Evolutionary conservation across 2,329 filamentous ascomycete genomes (phyloP).

Genomic region (Gnomoniopsis smithogilvyi): DNA sequence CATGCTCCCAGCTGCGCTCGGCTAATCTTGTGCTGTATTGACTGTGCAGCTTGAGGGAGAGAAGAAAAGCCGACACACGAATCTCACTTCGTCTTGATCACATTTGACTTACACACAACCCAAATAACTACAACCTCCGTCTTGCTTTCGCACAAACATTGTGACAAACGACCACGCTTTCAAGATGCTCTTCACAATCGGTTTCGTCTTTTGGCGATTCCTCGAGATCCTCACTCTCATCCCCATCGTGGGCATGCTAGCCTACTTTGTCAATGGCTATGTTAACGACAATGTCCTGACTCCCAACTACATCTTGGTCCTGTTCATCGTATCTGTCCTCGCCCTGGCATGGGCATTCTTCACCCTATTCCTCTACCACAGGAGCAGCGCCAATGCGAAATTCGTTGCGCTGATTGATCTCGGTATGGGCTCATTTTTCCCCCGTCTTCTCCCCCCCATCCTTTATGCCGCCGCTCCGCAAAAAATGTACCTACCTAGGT

Average conservation of each 20-base stretch:
- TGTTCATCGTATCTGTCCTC: slow-evolving; percentile 66
- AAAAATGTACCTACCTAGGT: not conserved
- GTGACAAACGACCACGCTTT: slow-evolving; percentile 2
- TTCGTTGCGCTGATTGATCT: slow-evolving; percentile 61
- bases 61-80: not conserved
- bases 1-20: too few relatives aligned
- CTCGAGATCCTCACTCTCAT: slow-evolving; percentile 62
- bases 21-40: too few relatives aligned
- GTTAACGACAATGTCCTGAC: slow-evolving; percentile 54
- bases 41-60: too few relatives aligned
- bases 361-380: slow-evolving; percentile 66
- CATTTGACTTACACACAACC: too few relatives aligned
- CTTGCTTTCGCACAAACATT: too few relatives aligned
- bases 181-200: slow-evolving; percentile 60
- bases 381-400: slow-evolving; percentile 55
- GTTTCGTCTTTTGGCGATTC: slow-evolving; percentile 62
- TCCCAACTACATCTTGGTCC: slow-evolving; percentile 59
- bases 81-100: not conserved
- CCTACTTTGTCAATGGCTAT: slow-evolving; percentile 63
- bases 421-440: slow-evolving; percentile 17
- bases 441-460: not conserved
- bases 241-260: slow-evolving; percentile 64
- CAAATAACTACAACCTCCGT: too few relatives aligned
- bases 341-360: slow-evolving; percentile 61
- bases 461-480: not conserved